Evolutionary conservation across 1,139 yeast species (phyloP), one percentile per base, ranked within the genome.

Genomic region (Entelexis sorbosivorans): DNA sequence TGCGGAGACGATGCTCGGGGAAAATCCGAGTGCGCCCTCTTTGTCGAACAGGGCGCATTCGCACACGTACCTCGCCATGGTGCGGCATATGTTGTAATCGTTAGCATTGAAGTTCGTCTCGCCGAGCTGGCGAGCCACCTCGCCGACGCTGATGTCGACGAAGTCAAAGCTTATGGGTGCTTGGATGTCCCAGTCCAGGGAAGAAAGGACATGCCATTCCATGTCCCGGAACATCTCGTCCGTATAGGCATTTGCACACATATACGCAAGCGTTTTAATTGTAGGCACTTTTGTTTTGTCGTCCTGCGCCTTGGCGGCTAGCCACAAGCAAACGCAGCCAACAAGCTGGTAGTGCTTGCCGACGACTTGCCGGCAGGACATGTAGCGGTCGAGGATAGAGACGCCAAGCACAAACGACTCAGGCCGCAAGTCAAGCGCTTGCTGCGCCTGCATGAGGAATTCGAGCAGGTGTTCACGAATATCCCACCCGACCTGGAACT

Each of bases 281-380:
- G 91, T 81, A 31, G 96, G 96, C 4, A 87, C 88, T 52, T 86
- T 72, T 53, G 79, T 75, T 68, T 89, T 89, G 64, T 84, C 84
- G 66, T 88, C 96, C 63, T 86, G 88, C 66, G 84, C 86, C 67
- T 91, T 91, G 50, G 95, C 87, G 8, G 97, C 96, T 45, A 91
- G 79, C 96, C 97, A 89, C 51, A 91, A 73, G 5, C 96, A 86
- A 1, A 96, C 83, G 62, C 95, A 84, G 2, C 96, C 96, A 14
- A 91, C 91, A 57, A 91, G 72, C 66, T 89, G 96, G 66, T 87
- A 88, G 66, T 91, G 97, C 59, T 88, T 79, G 63, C 84, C 85
- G 68, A 82, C 85, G n/a, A 89, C 95, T 19, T 89, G 82, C 58
- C 98, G 75, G 62, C 81, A 83, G 36, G 96, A 84, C 65, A 95